phyloP scores from a whole-genome alignment of 345 rosid species.

The Eucalyptus microcorys region DNA sequence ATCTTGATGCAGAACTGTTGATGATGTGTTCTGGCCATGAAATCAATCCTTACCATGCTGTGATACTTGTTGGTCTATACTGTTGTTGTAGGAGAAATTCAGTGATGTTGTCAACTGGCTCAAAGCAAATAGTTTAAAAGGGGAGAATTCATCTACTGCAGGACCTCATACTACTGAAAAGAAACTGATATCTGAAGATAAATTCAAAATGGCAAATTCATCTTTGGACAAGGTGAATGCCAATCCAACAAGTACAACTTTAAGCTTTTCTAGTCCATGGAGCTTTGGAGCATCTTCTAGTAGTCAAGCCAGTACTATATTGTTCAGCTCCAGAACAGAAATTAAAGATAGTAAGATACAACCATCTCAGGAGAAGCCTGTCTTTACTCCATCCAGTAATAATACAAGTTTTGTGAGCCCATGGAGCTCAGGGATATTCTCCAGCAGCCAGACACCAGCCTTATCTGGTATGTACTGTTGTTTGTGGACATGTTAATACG shows the following conservation, averaged over 20 bases:
- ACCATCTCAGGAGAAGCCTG: background rate
- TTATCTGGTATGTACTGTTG: conserved; percentile 23
- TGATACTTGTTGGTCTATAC: background rate
- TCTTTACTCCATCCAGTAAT: background rate
- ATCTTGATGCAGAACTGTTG: background rate
- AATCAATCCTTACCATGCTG: background rate
- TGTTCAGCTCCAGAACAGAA: background rate
- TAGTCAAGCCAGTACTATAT: background rate
- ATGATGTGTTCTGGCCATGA: background rate
- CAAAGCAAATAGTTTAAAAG: conserved; percentile 45
- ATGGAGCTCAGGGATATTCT: conserved; percentile 15
- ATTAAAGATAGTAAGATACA: background rate
- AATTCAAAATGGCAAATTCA: conserved; percentile 19
- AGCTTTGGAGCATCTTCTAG: conserved; percentile 22
- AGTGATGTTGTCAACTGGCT: conserved; percentile 86
- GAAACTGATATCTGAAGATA: conserved; percentile 23
- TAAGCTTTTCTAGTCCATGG: conserved; percentile 17
- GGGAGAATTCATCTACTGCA: conserved; percentile 22
- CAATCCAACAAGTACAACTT: conserved; percentile 1
- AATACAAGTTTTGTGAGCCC: conserved; percentile 6
- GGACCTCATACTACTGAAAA: conserved; percentile 27
- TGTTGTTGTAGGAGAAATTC: conserved; percentile 56
- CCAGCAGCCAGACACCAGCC: conserved; percentile 19
- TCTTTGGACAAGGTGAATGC: conserved; percentile 19
- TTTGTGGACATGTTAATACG: background rate